Evolutionary conservation across 257 asterid species (phyloP).

Genomic region (Thymus mandschuricus): DNA sequence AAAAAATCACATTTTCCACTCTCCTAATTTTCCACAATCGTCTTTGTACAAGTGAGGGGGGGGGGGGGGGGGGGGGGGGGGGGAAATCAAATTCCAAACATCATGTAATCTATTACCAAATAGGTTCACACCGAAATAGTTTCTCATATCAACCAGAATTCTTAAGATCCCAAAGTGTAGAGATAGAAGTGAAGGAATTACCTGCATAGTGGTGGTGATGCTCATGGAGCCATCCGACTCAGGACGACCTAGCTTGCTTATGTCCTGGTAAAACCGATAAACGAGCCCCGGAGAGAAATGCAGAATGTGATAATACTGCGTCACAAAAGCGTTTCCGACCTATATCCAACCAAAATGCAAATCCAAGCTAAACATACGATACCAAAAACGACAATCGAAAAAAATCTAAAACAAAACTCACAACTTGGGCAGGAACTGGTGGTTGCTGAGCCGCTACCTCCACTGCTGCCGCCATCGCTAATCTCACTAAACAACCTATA

Average conservation of each 20-base stretch:
- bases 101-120: not conserved
- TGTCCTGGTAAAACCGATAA: conserved; percentile 80
- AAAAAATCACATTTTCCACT: not conserved
- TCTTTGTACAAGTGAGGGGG: not conserved
- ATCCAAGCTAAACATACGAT: not conserved
- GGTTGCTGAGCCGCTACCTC: conserved; percentile 44
- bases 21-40: not conserved
- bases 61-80: not conserved
- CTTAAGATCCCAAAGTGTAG: not conserved
- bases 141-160: not conserved
- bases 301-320: conserved; percentile 88
- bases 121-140: not conserved
- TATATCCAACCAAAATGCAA: conserved; percentile 29
- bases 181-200: conserved; percentile 35
- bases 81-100: not conserved
- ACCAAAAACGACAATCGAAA: not conserved
- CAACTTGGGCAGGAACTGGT: conserved; percentile 70
- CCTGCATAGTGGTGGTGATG: conserved; percentile 87
- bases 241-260: conserved; percentile 89
- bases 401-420: conserved; percentile 36
- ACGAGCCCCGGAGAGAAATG: conserved; percentile 80
- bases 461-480: conserved; percentile 55
- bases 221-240: conserved; percentile 80
- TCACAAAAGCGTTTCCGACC: conserved; percentile 95
- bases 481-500: conserved; percentile 42